Evolutionary conservation across 1,284 basidiomycete species (phyloP).

Genomic region (Moesziomyces parantarcticus): DNA sequence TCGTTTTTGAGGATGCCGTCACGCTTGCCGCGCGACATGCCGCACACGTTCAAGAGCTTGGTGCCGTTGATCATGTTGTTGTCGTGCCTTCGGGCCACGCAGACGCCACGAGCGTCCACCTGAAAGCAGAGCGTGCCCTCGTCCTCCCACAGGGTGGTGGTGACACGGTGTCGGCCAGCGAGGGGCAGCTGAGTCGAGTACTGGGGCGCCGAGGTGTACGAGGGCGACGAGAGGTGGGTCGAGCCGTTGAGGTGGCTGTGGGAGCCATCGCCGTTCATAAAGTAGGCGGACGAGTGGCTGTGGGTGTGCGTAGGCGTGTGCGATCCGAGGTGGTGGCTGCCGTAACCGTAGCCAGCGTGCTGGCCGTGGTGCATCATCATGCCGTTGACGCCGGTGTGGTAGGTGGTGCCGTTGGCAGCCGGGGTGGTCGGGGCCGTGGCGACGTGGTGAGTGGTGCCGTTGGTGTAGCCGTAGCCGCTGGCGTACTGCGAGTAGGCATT

Average conservation of each 20-base stretch:
- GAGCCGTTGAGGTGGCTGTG: constrained; percentile 53
- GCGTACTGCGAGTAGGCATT: constrained; percentile 52
- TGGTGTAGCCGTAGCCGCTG: constrained; percentile 48
- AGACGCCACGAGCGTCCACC: constrained; percentile 66
- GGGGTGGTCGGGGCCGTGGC: constrained; percentile 47
- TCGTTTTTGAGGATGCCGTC: constrained; percentile 68
- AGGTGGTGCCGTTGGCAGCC: constrained; percentile 36
- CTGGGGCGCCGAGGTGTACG: constrained; percentile 60
- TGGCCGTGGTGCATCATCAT: constrained; percentile 58
- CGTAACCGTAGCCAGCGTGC: constrained; percentile 47
- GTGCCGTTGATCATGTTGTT: constrained; percentile 69
- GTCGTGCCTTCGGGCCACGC: constrained; percentile 66
- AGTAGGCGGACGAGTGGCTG: constrained; percentile 49
- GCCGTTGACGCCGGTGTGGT: constrained; percentile 44
- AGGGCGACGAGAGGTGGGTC: constrained; percentile 50
- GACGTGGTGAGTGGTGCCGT: constrained; percentile 39
- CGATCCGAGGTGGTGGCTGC: constrained; percentile 47
- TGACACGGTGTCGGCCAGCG: constrained; percentile 65
- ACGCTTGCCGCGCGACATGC: constrained; percentile 67
- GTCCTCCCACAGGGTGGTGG: constrained; percentile 67
- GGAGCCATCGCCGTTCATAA: constrained; percentile 49
- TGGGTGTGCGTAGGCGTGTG: constrained; percentile 49
- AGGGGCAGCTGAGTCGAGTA: constrained; percentile 63
- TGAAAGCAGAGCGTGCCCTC: constrained; percentile 68
- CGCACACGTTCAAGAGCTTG: constrained; percentile 67